Conservation (phyloP, 169 alveolate species). For the Ophryocystis elektroscirrha region DNA sequence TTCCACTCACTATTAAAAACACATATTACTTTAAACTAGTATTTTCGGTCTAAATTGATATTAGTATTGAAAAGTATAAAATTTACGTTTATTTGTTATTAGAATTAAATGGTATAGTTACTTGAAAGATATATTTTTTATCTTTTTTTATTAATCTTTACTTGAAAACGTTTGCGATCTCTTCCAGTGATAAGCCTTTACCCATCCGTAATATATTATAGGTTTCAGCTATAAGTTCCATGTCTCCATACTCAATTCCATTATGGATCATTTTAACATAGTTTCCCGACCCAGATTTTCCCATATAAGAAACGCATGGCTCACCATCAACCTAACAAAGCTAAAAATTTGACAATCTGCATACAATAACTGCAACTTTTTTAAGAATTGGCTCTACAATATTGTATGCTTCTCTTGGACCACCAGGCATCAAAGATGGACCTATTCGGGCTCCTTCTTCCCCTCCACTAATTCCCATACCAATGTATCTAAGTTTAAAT, state of each 20-base stretch:
- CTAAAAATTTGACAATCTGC: conserved; percentile 16
- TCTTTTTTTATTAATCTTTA: too few relatives aligned
- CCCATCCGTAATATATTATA: conserved; percentile 1
- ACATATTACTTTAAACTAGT: too few relatives aligned
- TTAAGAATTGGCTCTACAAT: conserved; percentile 23
- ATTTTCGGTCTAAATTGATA: too few relatives aligned
- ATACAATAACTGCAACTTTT: conserved; percentile 27
- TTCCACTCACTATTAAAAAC: conserved; percentile 13
- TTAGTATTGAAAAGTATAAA: too few relatives aligned
- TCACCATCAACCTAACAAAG: conserved; percentile 17
- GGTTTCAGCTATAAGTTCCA: conserved; percentile 44
- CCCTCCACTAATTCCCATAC: conserved; percentile 60
- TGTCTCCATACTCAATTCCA: conserved; percentile 53
- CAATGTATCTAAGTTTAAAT: conserved; percentile 25
- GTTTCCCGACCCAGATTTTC: conserved; percentile 48
- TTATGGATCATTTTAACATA: conserved; percentile 58
- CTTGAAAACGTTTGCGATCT: not conserved
- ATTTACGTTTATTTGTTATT: not conserved
- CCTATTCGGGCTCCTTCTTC: conserved; percentile 47
- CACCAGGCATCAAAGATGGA: conserved; percentile 56
- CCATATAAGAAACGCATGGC: conserved; percentile 31
- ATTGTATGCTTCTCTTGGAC: conserved; percentile 34
- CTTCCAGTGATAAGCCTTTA: not conserved
- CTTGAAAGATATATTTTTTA: too few relatives aligned
- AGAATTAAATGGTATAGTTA: conserved; percentile 1